Base-by-base conservation (phyloP, 352 stramenopile genomes). In the Stramenopiles sp. region DNA sequence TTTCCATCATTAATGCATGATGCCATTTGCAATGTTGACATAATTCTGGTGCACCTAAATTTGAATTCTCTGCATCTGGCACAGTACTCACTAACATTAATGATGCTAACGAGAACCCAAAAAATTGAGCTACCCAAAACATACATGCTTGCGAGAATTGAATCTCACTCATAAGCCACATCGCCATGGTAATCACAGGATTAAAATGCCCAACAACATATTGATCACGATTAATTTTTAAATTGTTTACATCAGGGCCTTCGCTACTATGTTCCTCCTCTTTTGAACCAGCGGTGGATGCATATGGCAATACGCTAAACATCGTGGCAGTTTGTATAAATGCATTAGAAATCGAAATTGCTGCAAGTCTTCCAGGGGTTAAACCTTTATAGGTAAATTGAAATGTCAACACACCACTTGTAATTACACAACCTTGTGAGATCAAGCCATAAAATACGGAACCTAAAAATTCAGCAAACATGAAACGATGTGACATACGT, bases 121-220 rank as follows among this genome's bases (percentile, higher is more conserved):
- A 76, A 76, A 76, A 76, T 13, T 76, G 65, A 13, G 65, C 65
- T 13, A 76, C 65, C 65, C 65, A 76, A 76, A 76, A 76, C 65
- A 76, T 76, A 33, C 30, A 33, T 13, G 65, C 65, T 76, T 76
- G 65, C 65, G 30, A 4, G 7, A 76, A 76, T 7, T 33, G 65
- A 13, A 76, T 76, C 13, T 76, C 65, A 13, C 31, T 76, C 31
- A 76, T 33, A 4, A 76, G 7, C 30, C 30, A 31, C 65, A 76
- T 76, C 4, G 65, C 65, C 30, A 76, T 31, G 4, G 65, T 76
- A 13, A 76, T 33, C 4, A 76, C 65, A 13, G 65, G 65, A 20
- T 76, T 76, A 20, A 76, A 76, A 13, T 76, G 65, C 4, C 65
- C 65, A 33, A 76, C 65, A 76, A 76, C 65, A 20, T 76, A 76